phyloP scores from a whole-genome alignment of 2,329 filamentous ascomycete genomes.

The Cercospora zeae-maydis region DNA sequence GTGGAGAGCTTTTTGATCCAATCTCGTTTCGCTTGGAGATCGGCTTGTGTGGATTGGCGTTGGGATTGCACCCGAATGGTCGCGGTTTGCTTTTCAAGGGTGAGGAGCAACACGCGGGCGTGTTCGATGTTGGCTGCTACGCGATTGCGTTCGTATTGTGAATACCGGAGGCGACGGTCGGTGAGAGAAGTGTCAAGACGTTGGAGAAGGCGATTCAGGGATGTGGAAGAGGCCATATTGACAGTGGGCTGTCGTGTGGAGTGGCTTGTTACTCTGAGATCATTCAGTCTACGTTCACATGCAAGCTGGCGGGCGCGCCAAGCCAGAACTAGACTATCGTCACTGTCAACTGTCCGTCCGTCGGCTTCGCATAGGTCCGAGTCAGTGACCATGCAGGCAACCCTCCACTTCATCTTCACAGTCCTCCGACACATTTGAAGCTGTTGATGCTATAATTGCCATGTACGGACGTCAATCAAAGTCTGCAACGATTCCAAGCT shows the following conservation, averaged over 20 bases:
- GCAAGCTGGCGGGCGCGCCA: background rate
- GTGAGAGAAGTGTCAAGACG: constrained; percentile 25
- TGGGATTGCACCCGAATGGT: constrained; percentile 57
- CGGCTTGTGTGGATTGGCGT: constrained; percentile 59
- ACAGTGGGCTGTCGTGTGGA: background rate
- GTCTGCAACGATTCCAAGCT: background rate
- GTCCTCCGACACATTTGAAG: background rate
- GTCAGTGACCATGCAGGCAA: background rate
- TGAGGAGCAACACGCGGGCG: constrained; percentile 64
- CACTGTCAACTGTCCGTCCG: background rate
- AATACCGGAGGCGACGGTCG: constrained; percentile 48
- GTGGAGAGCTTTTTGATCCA: constrained; percentile 63
- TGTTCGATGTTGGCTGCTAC: constrained; percentile 64
- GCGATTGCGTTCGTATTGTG: constrained; percentile 63
- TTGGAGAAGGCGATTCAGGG: constrained; percentile 1
- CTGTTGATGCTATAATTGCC: background rate
- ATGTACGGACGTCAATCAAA: background rate
- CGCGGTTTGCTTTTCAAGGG: constrained; percentile 65
- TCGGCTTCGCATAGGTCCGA: background rate
- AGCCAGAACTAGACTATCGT: too few relatives aligned
- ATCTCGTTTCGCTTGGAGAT: constrained; percentile 63
- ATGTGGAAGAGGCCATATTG: background rate
- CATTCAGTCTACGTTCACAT: background rate
- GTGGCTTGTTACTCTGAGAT: background rate
- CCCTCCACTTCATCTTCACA: background rate